These are phyloP conservation scores for Aspergillus sp. DNA, from an alignment of 2,329 filamentous ascomycete species.

Conservation along the genomic window DNA sequence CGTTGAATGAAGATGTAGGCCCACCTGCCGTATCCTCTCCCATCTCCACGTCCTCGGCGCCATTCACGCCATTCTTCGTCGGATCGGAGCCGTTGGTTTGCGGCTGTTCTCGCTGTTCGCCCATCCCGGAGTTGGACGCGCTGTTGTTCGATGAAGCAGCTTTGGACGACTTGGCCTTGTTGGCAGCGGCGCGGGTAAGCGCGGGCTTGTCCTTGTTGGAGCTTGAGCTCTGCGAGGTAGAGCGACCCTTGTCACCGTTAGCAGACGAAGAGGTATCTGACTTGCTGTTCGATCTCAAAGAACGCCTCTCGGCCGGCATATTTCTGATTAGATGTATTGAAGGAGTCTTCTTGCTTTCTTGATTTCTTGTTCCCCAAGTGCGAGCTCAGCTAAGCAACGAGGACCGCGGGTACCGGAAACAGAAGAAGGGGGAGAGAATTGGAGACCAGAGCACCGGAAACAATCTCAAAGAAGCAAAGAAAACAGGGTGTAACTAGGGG, in stretches of 20 bases:
- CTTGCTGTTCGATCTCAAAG: conserved; percentile 48
- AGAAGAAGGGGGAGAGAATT: conserved; percentile 24
- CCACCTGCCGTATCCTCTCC: conserved; percentile 60
- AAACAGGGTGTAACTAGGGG: conserved; percentile 6
- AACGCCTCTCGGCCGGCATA: conserved; percentile 49
- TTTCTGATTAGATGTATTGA: conserved; percentile 24
- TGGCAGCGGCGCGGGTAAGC: conserved; percentile 43
- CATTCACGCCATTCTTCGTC: conserved; percentile 64
- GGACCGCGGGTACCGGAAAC: conserved; percentile 26
- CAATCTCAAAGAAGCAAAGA: conserved; percentile 12
- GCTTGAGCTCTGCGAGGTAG: conserved; percentile 44
- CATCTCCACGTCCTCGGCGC: conserved; percentile 70
- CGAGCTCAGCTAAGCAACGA: conserved; percentile 31
- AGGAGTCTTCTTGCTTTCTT: background rate
- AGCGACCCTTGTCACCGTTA: conserved; percentile 47
- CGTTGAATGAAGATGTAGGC: conserved; percentile 55
- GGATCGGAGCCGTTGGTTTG: conserved; percentile 66
- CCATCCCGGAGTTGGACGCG: conserved; percentile 53
- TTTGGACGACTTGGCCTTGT: conserved; percentile 42
- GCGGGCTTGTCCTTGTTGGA: conserved; percentile 47
- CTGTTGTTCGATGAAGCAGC: conserved; percentile 35
- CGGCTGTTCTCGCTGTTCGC: conserved; percentile 69
- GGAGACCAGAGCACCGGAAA: conserved; percentile 16
- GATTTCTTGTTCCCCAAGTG: conserved; percentile 20
- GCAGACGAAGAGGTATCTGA: conserved; percentile 47